phyloP scores from a whole-genome alignment of 345 rosid species.

The Bruguiera sexangula region DNA sequence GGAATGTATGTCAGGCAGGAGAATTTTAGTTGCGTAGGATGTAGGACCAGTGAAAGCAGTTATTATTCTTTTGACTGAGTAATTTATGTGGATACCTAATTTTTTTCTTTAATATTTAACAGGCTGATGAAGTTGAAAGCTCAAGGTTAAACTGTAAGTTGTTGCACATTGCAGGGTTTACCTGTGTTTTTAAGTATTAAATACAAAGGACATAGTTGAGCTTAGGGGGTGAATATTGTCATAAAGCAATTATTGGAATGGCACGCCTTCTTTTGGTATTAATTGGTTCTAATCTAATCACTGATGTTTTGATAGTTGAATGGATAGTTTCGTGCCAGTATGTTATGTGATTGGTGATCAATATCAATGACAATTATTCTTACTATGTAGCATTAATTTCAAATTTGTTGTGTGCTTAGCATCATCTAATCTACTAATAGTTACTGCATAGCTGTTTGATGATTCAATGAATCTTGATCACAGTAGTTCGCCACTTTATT shows the following conservation, averaged over 20 bases:
- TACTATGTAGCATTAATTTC: too few species aligned
- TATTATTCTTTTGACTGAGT: background rate
- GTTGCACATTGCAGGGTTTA: constrained; percentile 3
- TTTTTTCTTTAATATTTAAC: constrained; percentile 22
- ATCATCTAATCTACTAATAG: background rate
- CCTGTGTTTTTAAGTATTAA: background rate
- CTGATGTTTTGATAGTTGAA: too few species aligned
- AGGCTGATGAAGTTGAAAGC: constrained; percentile 49
- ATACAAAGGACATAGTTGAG: too few species aligned
- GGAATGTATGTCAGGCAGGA: constrained; percentile 34
- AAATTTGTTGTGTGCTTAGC: background rate
- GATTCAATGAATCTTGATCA: background rate
- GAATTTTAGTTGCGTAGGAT: constrained; percentile 14
- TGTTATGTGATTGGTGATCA: too few species aligned
- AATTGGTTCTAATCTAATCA: background rate
- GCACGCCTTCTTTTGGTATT: background rate
- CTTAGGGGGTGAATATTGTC: too few species aligned
- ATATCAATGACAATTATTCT: too few species aligned
- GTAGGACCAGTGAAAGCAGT: background rate
- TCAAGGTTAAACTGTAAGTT: constrained; percentile 50
- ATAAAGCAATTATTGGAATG: background rate
- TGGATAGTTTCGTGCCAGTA: too few species aligned
- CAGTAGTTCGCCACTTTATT: background rate
- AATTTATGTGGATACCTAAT: constrained; percentile 14
- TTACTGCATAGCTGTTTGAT: background rate